Evolutionary conservation across 306 rosid genomes (phyloP).

Genomic region (Lotus japonicus): DNA sequence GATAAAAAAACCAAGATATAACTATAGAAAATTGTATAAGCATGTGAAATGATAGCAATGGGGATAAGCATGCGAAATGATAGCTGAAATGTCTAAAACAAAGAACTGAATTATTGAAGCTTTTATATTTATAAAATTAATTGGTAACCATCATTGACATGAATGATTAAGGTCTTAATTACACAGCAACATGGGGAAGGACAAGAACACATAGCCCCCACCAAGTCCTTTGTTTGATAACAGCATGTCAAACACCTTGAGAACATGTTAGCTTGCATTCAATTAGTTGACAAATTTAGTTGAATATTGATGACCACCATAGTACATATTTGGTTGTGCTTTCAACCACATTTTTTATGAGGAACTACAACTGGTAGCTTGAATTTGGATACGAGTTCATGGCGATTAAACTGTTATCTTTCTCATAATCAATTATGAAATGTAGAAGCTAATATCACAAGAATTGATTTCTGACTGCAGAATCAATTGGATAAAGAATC

Average conservation of each 20-base stretch:
- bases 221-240: constrained; percentile 19
- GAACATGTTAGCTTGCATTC: constrained; percentile 31
- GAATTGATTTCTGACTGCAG: no score
- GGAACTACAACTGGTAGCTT: no score
- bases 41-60: no score
- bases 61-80: constrained; percentile 11
- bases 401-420: no score
- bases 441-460: no score
- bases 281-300: constrained; percentile 17
- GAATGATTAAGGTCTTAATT: constrained; percentile 28
- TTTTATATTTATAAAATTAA: neutral
- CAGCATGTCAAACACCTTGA: constrained; percentile 23
- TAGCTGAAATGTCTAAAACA: neutral
- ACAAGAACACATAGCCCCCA: constrained; percentile 38
- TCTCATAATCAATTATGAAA: no score
- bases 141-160: constrained; percentile 19
- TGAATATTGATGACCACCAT: constrained; percentile 15
- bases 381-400: no score
- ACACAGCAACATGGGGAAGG: constrained; percentile 10
- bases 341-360: no score
- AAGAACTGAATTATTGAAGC: neutral
- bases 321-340: no score
- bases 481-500: no score
- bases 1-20: no score
- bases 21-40: no score